A percentile compares a stretch with the other conserved stretches of the same genome.
phyloP scores from a whole-genome alignment of 2,329 filamentous ascomycete genomes.

The Aspergillus hiratsukae region DNA sequence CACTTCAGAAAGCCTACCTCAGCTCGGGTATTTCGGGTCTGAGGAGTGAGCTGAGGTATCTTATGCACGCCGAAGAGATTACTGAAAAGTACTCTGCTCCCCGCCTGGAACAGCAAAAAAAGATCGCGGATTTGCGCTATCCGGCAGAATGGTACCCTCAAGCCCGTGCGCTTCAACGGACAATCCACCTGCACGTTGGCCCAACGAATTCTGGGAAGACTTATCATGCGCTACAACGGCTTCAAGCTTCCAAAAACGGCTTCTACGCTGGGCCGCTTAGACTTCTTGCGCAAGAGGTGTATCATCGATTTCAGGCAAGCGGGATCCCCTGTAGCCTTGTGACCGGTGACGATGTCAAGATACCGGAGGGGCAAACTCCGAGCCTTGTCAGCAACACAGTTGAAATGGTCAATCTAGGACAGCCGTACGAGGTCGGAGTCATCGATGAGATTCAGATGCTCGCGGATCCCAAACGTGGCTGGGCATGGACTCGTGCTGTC shows the following conservation, averaged over 20 bases:
- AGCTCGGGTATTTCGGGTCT: slow-evolving; percentile 50
- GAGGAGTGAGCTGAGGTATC: slow-evolving; percentile 57
- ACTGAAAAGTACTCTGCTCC: slow-evolving; percentile 54
- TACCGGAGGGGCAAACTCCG: slow-evolving; percentile 54
- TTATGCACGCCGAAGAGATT: slow-evolving; percentile 64
- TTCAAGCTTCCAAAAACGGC: slow-evolving; percentile 71
- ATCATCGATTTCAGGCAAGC: slow-evolving; percentile 74
- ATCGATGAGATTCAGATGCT: slow-evolving; percentile 99
- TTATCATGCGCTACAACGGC: slow-evolving; percentile 80
- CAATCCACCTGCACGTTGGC: slow-evolving; percentile 86
- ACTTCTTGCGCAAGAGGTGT: slow-evolving; percentile 91
- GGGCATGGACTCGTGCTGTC: slow-evolving; percentile 90
- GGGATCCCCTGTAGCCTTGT: slow-evolving; percentile 73
- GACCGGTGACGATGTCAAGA: slow-evolving; percentile 83
- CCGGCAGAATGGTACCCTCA: slow-evolving; percentile 90
- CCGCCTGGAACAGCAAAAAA: slow-evolving; percentile 56
- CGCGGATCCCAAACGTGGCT: slow-evolving; percentile 70
- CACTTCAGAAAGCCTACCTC: slow-evolving; percentile 58
- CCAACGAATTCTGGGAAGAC: slow-evolving; percentile 99
- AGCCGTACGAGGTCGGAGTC: slow-evolving; percentile 76
- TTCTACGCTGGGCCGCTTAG: slow-evolving; percentile 89
- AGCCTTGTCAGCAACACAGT: slow-evolving; percentile 82
- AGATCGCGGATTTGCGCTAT: slow-evolving; percentile 76
- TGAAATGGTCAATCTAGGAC: slow-evolving; percentile 69
- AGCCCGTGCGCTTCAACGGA: slow-evolving; percentile 74